Evolutionary conservation across 192 early-diverging fungal genomes (phyloP), one percentile per base, ranked within the genome.

Genomic region (Backusella parvicylindrica): DNA sequence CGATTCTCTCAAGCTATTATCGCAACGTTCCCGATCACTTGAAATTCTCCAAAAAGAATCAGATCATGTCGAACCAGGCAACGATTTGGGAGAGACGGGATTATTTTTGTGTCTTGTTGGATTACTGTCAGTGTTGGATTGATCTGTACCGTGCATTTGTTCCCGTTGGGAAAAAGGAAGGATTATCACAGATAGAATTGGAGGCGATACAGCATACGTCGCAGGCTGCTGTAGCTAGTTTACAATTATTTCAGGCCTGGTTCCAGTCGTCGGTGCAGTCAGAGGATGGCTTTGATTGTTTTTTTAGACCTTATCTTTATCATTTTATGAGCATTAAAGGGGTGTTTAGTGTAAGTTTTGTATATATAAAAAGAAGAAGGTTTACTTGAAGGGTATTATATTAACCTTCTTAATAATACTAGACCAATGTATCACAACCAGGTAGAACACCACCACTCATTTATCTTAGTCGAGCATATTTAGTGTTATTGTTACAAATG

Each of bases 291-390:
- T 75, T 75, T 36, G 77, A 79, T 63, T 79, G 77, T 31, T 74
- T 79, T 36, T 79, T 79, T 70, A 66, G 77, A 40, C 77, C 77
- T 28, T 79, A 79, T 41, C 32, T 79, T 9, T 74, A 74, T 71
- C 77, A 79, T 64, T 79, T 69, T 71, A 79, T 79, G 77, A 47
- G 50, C 2, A 33, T 35, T 0, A 79, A 74, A 18, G 53, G 70
- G 5, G 37, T 70, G 9, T 74, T 74, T 50, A 79, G 73, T 50
- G 77, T 79, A 71, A 33, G 53, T 64, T 26, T 30, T 49, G 21
- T 15, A 11, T 0, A 43, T n/a, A 6, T 3, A 49, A 40, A 18
- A 28, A 53, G 21, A 16, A 31, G 18, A 18, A 50, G 8, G 13
- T n/a, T n/a, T n/a, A n/a, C n/a, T n/a, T n/a, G n/a, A n/a, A 72